Evolutionary conservation across 2,329 filamentous ascomycete genomes (phyloP), one percentile per base, ranked within the genome.

Genomic region (Trichoderma harzianum): DNA sequence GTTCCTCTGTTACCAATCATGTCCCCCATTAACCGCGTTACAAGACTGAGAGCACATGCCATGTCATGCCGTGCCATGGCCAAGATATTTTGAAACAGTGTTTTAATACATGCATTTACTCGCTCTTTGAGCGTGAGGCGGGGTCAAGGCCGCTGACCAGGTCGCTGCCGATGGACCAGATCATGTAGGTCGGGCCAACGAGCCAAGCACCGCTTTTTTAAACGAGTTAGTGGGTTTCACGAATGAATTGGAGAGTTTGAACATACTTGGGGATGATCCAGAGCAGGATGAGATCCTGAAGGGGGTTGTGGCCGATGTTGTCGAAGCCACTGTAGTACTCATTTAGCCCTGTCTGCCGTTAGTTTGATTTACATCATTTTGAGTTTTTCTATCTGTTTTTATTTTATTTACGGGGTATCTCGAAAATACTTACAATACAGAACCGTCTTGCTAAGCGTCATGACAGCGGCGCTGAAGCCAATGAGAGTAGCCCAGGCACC

Each of bases 391-490:
- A 18, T 10, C 39, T 1, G 39, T 43, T 26, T 12, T 61, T n/a
- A n/a, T n/a, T 8, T 21, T 10, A 16, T 24, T 8, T 10, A 12
- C 18, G 26, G 11, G 2, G 8, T 18, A 26, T 24, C 21, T 16
- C 4, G 10, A 65, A 36, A 18, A 3, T 16, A 2, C 87, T 78
- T 74, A 88, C 88, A 89, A 77, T 90, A 90, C 3, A 90, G 78
- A 12, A 86, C 78, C n/a, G 88, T 90, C 84, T 90, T 90, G 83
- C 86, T 88, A 12, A 89, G 75, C 1, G 88, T 90, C 88, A 89
- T 89, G 68, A 89, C 83, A 1, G 86, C 84, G 0, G 86, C 86
- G 72, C 84, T 83, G 74, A 88, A 89, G 6, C 83, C 85, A 3
- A 87, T 62, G 21, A 89, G 53, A 4, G 86, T 78, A 0, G 86